Evolutionary conservation across 352 stramenopile genomes (phyloP).

Genomic region (Pythium coloratum): DNA sequence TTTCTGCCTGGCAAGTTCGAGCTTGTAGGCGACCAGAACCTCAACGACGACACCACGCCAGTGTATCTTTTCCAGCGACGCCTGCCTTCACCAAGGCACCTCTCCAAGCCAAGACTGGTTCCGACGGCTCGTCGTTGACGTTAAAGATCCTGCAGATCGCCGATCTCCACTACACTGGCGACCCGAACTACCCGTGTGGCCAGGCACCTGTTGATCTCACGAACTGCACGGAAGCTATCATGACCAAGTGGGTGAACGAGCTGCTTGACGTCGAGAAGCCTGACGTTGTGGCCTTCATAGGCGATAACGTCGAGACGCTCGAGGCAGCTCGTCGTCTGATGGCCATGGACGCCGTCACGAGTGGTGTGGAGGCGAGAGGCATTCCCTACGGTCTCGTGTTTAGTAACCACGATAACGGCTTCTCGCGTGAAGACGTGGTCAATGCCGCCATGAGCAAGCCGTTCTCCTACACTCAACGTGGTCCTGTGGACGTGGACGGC

Average conservation of each 20-base stretch:
- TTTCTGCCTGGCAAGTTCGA: conserved; percentile 15
- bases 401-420: conserved; percentile 60
- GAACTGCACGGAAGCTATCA: conserved; percentile 48
- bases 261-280: conserved; percentile 58
- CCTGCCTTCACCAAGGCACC: conserved; percentile 25
- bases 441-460: conserved; percentile 34
- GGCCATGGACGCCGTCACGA: conserved; percentile 40
- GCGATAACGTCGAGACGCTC: conserved; percentile 55
- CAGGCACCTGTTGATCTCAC: conserved; percentile 22
- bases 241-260: conserved; percentile 47
- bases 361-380: conserved; percentile 36
- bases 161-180: conserved; percentile 61
- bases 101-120: conserved; percentile 27
- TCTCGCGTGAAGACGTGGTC: conserved; percentile 44
- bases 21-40: not conserved
- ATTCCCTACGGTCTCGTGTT: conserved; percentile 62
- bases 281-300: conserved; percentile 65
- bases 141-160: conserved; percentile 72
- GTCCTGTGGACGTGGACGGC: conserved; percentile 43
- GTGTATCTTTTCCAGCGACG: conserved; percentile 9
- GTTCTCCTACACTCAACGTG: conserved; percentile 50
- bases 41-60: conserved; percentile 1
- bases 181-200: conserved; percentile 33
- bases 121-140: conserved; percentile 25
- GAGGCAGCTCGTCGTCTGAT: conserved; percentile 22